Base-by-base conservation (phyloP, 306 rosid genomes). In the Pueraria montana region DNA sequence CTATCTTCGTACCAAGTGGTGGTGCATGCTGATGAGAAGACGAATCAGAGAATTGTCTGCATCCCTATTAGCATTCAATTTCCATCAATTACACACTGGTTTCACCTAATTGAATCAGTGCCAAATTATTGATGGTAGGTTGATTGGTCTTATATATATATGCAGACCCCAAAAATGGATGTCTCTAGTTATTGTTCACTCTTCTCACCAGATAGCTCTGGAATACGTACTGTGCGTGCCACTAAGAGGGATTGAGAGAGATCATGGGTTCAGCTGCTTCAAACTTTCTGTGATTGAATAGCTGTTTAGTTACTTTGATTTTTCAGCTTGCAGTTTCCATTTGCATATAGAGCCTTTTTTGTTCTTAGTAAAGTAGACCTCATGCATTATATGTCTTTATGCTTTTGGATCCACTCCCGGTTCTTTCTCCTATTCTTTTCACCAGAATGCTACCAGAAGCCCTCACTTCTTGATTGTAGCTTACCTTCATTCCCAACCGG, bases 11-110 rank as follows among this genome's bases (percentile, higher is more conserved):
- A 71, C 78, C 24, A 46, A 58, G 30, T 16, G 34, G 52, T 69
- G 71, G 20, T 76, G 42, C 3, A 14, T 76, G 42, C 3, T 52
- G 61, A 1, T 78, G 80, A 85, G 85, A 74, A 85, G 87, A 75
- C 79, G 79, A 84, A 84, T 74, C 87, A 85, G 82, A 80, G 34
- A 81, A 49, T 81, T 76, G 85, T 80, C 85, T 76, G 71, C 72
- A 81, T 76, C 80, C 72, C 53, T 59, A 72, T 78, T 38, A 30
- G 88, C 79, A 74, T 81, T 76, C 52, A 85, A 72, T 63, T 76
- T 59, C 75, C 76, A 63, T 64, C 56, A 71, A 63, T 17, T 21
- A 72, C 64, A 52, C 70, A 70, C 17, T 27, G 59, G 30, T 72
- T 34, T 36, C 42, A n/a, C 71, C 72, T 74, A 42, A 68, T 68